A percentile compares a stretch with the other conserved stretches of the same genome.
Conservation (phyloP, 2,329 filamentous ascomycete genomes). For the Neofusicoccum laricinum region DNA sequence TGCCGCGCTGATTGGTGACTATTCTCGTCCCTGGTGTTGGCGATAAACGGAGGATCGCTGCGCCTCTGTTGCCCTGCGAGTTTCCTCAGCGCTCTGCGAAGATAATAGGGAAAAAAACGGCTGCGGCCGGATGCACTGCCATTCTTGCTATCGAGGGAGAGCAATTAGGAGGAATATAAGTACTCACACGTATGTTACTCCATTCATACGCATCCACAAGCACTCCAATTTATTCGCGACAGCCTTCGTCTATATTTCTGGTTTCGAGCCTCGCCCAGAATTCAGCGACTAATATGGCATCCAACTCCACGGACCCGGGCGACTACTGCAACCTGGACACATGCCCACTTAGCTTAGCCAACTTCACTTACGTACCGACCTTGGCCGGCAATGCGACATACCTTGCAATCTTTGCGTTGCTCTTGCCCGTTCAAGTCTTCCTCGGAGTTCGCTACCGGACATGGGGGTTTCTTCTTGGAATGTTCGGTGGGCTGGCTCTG, state of each 20-base stretch:
- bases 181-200: no score
- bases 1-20: neutral
- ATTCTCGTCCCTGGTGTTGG: no score
- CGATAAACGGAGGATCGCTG: neutral
- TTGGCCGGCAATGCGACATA: slow-evolving; percentile 54
- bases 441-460: slow-evolving; percentile 52
- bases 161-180: neutral
- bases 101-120: neutral
- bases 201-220: neutral
- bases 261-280: neutral
- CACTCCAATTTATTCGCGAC: neutral
- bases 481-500: slow-evolving; percentile 48
- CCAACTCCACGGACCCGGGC: neutral
- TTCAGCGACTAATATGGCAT: neutral
- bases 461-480: slow-evolving; percentile 54
- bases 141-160: neutral
- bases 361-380: slow-evolving; percentile 55
- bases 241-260: neutral
- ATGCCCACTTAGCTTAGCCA: slow-evolving; percentile 47
- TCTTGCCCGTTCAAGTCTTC: slow-evolving; percentile 47
- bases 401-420: slow-evolving; percentile 49
- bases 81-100: neutral
- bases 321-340: slow-evolving; percentile 28
- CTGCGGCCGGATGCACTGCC: neutral
- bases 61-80: neutral